These are phyloP conservation scores for Xylariaceae sp. DNA, from an alignment of 2,329 filamentous ascomycete genomes.

Conservation along the genomic window DNA sequence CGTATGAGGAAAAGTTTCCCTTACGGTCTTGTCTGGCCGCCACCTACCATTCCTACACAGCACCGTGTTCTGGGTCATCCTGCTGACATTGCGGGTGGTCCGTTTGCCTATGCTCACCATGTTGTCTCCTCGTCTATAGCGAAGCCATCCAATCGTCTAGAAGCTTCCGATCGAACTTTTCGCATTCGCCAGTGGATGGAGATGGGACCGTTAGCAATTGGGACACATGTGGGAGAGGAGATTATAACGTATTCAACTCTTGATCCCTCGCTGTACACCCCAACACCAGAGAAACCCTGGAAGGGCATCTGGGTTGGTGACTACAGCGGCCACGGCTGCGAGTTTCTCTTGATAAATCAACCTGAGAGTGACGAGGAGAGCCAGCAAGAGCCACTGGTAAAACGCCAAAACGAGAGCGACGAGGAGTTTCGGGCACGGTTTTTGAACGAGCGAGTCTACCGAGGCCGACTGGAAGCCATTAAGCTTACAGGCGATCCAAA, in stretches of 20 bases:
- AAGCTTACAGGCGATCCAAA: constrained; percentile 94
- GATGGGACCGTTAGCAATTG: constrained; percentile 54
- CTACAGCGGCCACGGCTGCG: constrained; percentile 85
- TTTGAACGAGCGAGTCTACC: constrained; percentile 57
- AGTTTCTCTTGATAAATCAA: constrained; percentile 85
- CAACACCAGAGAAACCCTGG: constrained; percentile 80
- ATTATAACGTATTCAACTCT: constrained; percentile 73
- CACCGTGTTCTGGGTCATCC: constrained; percentile 54
- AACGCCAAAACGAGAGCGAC: constrained; percentile 49
- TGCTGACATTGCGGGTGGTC: constrained; percentile 24
- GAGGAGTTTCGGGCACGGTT: constrained; percentile 54
- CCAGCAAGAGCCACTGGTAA: constrained; percentile 49
- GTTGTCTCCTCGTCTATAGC: constrained; percentile 33
- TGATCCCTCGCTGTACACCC: constrained; percentile 76
- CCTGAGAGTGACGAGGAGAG: constrained; percentile 60
- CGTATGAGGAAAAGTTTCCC: constrained; percentile 44
- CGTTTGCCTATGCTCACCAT: constrained; percentile 18
- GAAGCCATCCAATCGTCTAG: constrained; percentile 51
- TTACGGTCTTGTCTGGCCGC: constrained; percentile 75
- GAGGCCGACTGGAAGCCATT: constrained; percentile 76
- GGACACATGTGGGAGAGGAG: constrained; percentile 60
- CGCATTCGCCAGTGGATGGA: constrained; percentile 79
- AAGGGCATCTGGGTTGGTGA: constrained; percentile 93
- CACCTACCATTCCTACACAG: constrained; percentile 68
- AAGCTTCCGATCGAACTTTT: constrained; percentile 75